Evolutionary conservation across 345 rosid species (phyloP).

Genomic region (Sisymbrium altissimum): DNA sequence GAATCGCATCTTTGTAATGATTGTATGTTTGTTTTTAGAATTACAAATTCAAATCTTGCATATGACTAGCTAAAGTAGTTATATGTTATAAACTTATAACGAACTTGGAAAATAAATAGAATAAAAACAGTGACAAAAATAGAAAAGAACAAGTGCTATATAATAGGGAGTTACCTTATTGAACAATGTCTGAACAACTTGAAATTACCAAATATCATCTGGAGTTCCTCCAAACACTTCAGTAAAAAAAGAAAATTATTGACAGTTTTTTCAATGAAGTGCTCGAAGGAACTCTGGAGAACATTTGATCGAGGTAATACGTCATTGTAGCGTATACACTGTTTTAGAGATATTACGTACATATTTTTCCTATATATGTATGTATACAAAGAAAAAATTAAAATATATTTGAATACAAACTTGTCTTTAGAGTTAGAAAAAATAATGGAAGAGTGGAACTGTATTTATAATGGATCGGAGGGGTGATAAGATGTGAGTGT

Average conservation of each 20-base stretch:
- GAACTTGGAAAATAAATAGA: background rate
- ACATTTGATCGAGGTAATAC: background rate
- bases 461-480: slow-evolving; percentile 3
- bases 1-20: background rate
- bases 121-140: background rate
- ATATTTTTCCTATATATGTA: background rate
- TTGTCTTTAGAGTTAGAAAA: background rate
- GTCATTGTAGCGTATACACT: background rate
- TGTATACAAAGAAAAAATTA: background rate
- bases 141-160: background rate
- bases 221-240: slow-evolving; percentile 32
- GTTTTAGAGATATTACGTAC: background rate
- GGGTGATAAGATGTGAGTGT: background rate
- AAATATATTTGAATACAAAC: background rate
- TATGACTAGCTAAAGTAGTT: background rate
- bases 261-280: slow-evolving; percentile 9
- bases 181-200: background rate
- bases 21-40: too few species aligned
- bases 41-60: too few species aligned
- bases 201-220: slow-evolving; percentile 1
- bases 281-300: slow-evolving; percentile 21
- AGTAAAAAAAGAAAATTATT: background rate
- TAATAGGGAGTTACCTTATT: background rate
- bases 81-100: background rate
- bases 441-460: background rate